phyloP scores from a whole-genome alignment of 352 stramenopile genomes.

The Phytophthora cajani region DNA sequence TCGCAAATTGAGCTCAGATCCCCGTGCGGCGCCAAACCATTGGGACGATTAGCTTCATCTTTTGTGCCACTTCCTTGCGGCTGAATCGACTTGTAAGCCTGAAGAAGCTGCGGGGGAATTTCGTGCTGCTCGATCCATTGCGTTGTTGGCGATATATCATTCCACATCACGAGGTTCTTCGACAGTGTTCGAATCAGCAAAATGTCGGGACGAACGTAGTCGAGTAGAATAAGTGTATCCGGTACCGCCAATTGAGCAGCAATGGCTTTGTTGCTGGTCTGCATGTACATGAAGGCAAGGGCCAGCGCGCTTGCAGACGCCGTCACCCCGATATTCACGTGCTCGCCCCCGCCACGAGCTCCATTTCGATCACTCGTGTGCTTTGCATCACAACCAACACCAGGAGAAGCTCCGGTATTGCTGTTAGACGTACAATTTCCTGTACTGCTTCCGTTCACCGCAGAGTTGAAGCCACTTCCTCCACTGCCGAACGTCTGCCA shows the following conservation, averaged over 20 bases:
- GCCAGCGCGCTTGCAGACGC: constrained; percentile 93
- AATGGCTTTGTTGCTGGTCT: constrained; percentile 90
- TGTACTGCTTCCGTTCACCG: constrained; percentile 25
- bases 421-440: constrained; percentile 32
- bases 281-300: constrained; percentile 97
- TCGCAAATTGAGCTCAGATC: constrained; percentile 94
- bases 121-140: constrained; percentile 91
- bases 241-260: constrained; percentile 90
- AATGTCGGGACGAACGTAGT: constrained; percentile 97
- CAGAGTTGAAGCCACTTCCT: constrained; percentile 21
- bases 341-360: constrained; percentile 60
- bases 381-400: constrained; percentile 75
- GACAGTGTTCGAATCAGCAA: constrained; percentile 94
- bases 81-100: constrained; percentile 53
- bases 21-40: constrained; percentile 35
- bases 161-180: constrained; percentile 96
- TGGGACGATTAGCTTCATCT: constrained; percentile 17
- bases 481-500: constrained; percentile 64
- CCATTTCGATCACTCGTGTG: constrained; percentile 34
- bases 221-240: constrained; percentile 95
- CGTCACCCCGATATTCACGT: constrained; percentile 97
- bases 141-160: constrained; percentile 86
- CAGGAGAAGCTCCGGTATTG: constrained; percentile 24
- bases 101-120: constrained; percentile 60
- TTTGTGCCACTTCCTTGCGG: not conserved